Conservation (phyloP, 305 asterid species). For the Euphrasia arctica region DNA sequence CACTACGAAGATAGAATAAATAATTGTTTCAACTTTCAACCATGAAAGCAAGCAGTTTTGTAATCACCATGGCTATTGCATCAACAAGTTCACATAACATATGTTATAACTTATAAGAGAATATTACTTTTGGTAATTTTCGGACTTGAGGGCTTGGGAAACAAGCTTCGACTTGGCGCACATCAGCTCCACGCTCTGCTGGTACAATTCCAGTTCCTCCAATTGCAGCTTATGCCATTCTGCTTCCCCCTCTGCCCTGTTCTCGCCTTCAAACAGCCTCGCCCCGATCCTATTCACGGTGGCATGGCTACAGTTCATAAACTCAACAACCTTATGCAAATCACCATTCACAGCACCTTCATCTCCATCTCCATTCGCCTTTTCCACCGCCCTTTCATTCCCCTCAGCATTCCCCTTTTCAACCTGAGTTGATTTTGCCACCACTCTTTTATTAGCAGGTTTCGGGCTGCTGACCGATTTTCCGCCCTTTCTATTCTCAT, state of each 20-base stretch:
- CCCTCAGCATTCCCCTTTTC: neutral
- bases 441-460: neutral
- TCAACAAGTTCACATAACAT: neutral
- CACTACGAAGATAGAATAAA: neutral
- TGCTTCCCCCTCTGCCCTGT: conserved; percentile 27
- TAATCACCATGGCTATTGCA: no score
- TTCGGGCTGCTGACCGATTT: neutral
- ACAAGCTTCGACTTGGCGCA: conserved; percentile 33
- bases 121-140: conserved; percentile 16
- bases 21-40: no score
- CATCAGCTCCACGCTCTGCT: conserved; percentile 29
- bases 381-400: neutral
- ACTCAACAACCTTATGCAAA: neutral
- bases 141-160: conserved; percentile 24
- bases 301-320: neutral
- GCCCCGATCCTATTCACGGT: conserved; percentile 24
- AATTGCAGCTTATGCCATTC: conserved; percentile 32
- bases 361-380: neutral
- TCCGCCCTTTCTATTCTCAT: conserved; percentile 18
- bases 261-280: conserved; percentile 28
- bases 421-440: neutral
- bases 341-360: neutral
- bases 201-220: conserved; percentile 30
- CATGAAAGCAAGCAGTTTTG: no score
- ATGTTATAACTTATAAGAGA: neutral